Percentiles rank a stretch among this genome's conserved stretches.
Evolutionary conservation across 1,284 basidiomycete species (phyloP).

Genomic region (Naganishia albida): DNA sequence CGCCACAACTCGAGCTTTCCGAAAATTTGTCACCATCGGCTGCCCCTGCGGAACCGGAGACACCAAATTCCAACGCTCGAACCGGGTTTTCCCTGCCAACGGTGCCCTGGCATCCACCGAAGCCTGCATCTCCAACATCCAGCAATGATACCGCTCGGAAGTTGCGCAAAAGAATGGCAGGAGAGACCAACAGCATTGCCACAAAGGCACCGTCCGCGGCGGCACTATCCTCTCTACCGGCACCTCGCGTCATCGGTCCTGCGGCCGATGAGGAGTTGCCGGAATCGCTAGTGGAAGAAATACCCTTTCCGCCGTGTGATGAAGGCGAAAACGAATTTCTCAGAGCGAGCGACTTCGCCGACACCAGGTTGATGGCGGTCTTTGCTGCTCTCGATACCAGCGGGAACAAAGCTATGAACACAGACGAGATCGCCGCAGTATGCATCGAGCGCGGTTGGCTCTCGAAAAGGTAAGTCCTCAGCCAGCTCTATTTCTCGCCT

Average conservation of each 20-base stretch:
- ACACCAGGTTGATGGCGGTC: constrained; percentile 29
- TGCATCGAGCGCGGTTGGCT: constrained; percentile 29
- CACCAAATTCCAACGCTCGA: background rate
- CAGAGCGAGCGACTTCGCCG: constrained; percentile 20
- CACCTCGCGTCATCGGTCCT: too few species aligned
- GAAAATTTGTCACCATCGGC: too few species aligned
- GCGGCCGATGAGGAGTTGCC: background rate
- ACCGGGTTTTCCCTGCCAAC: background rate
- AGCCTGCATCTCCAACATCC: background rate
- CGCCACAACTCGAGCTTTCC: too few species aligned
- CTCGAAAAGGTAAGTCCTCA: constrained; percentile 19
- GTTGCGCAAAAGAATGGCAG: background rate
- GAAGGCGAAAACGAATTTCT: constrained; percentile 22
- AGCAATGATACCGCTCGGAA: too few species aligned
- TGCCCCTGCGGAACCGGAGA: background rate
- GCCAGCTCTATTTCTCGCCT: background rate
- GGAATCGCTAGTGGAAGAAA: background rate
- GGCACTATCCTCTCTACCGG: background rate
- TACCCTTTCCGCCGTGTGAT: constrained; percentile 10
- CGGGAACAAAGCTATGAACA: constrained; percentile 30
- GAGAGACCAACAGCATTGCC: background rate
- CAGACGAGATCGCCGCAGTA: constrained; percentile 22
- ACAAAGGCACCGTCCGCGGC: background rate
- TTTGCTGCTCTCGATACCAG: constrained; percentile 25
- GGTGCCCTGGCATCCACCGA: background rate